Percentiles rank a stretch among this genome's conserved stretches.
Evolutionary conservation across 805 yeast species (phyloP).

Genomic region (Phaffomyces thermotolerans): DNA sequence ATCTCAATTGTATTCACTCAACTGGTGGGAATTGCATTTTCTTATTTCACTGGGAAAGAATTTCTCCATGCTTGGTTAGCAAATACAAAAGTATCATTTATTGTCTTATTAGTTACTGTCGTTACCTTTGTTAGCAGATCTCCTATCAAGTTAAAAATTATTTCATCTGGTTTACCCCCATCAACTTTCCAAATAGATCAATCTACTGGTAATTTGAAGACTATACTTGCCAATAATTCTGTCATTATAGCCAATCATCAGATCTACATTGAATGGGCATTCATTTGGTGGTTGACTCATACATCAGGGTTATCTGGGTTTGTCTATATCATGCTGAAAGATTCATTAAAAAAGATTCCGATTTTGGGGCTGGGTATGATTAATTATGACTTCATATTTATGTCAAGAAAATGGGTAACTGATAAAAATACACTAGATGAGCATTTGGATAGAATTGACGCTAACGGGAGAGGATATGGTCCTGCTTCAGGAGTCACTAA

Average conservation of each 20-base stretch:
- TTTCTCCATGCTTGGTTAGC: constrained; percentile 37
- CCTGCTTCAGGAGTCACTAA: constrained; percentile 34
- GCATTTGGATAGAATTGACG: constrained; percentile 50
- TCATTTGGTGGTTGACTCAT: constrained; percentile 78
- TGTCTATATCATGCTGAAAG: constrained; percentile 71
- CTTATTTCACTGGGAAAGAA: constrained; percentile 24
- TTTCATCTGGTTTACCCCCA: constrained; percentile 32
- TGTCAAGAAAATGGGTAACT: constrained; percentile 78
- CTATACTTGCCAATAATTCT: constrained; percentile 40
- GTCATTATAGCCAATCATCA: constrained; percentile 86
- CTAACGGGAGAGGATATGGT: constrained; percentile 51
- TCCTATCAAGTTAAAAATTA: constrained; percentile 45
- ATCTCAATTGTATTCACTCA: constrained; percentile 44
- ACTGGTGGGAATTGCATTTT: constrained; percentile 28
- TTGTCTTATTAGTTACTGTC: constrained; percentile 45
- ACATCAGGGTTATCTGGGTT: constrained; percentile 58
- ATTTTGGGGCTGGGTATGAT: constrained; percentile 82
- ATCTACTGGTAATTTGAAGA: constrained; percentile 2
- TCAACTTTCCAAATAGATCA: constrained; percentile 7
- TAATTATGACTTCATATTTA: constrained; percentile 66
- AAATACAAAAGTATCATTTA: constrained; percentile 51
- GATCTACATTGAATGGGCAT: constrained; percentile 91
- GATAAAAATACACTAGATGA: constrained; percentile 58
- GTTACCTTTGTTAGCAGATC: constrained; percentile 36
- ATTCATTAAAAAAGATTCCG: constrained; percentile 63